phyloP scores from a whole-genome alignment of 1,139 yeast species.

The Saccharomyces hybrid region DNA sequence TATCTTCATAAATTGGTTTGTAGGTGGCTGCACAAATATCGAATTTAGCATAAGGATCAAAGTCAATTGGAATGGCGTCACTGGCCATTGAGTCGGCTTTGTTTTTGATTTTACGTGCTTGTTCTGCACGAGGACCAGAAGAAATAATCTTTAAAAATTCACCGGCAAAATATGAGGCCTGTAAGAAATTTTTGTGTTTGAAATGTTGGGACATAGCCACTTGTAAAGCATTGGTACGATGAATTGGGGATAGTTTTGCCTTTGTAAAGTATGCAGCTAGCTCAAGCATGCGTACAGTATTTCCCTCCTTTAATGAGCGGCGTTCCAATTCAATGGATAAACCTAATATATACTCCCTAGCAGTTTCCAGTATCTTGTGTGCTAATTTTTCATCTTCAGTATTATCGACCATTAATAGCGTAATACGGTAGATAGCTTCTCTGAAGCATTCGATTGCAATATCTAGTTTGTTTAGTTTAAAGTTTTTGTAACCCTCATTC shows the following conservation, averaged over 20 bases:
- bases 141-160: constrained; percentile 64
- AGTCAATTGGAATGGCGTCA: constrained; percentile 85
- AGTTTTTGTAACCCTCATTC: constrained; percentile 69
- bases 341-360: constrained; percentile 88
- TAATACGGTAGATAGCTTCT: constrained; percentile 64
- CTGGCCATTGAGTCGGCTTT: constrained; percentile 72
- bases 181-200: constrained; percentile 77
- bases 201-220: constrained; percentile 93
- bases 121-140: constrained; percentile 78
- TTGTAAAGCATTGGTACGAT: constrained; percentile 79
- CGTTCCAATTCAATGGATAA: constrained; percentile 84
- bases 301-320: constrained; percentile 63
- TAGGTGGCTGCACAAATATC: constrained; percentile 80
- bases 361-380: constrained; percentile 58
- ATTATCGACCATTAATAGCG: constrained; percentile 62
- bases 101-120: constrained; percentile 73
- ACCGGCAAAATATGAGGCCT: constrained; percentile 85
- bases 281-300: constrained; percentile 80
- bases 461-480: constrained; percentile 75
- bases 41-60: constrained; percentile 86
- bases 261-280: constrained; percentile 92
- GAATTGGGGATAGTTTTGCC: constrained; percentile 73
- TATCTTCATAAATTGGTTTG: constrained; percentile 82
- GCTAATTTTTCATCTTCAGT: constrained; percentile 75
- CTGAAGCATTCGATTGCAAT: constrained; percentile 77